A percentile compares a stretch with the other conserved stretches of the same genome.
phyloP scores from a whole-genome alignment of 108 stramenopile species.

The Nitzschia inconspicua region DNA sequence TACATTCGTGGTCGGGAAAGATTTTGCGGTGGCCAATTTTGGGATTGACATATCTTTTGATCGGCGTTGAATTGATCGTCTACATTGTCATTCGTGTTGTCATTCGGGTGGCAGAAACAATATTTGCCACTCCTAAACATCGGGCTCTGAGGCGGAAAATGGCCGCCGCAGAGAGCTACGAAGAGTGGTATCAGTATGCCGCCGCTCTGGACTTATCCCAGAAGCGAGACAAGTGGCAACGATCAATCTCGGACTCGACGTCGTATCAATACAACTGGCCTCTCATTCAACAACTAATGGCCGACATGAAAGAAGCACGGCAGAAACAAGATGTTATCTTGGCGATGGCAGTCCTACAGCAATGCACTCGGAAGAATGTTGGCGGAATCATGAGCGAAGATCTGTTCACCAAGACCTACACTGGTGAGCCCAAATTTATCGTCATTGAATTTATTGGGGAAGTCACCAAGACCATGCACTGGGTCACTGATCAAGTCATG shows the following conservation, averaged over 20 bases:
- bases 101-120: slow-evolving; percentile 54
- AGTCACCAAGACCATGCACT: slow-evolving; percentile 65
- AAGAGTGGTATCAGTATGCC: slow-evolving; percentile 72
- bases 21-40: slow-evolving; percentile 80
- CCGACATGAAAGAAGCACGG: slow-evolving; percentile 60
- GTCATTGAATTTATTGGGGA: slow-evolving; percentile 77
- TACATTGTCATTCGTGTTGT: slow-evolving; percentile 67
- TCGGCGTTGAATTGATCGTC: slow-evolving; percentile 64
- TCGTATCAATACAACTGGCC: slow-evolving; percentile 78
- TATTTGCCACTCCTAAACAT: slow-evolving; percentile 77
- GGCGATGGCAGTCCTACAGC: slow-evolving; percentile 77
- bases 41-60: slow-evolving; percentile 63
- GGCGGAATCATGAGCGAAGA: slow-evolving; percentile 90
- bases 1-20: slow-evolving; percentile 64
- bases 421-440: slow-evolving; percentile 76
- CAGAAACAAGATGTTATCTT: slow-evolving; percentile 40
- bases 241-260: slow-evolving; percentile 16
- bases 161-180: slow-evolving; percentile 50
- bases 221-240: slow-evolving; percentile 65
- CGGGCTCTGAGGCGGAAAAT: slow-evolving; percentile 48
- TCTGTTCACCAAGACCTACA: slow-evolving; percentile 76
- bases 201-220: slow-evolving; percentile 69
- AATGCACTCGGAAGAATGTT: slow-evolving; percentile 88
- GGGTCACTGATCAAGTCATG: slow-evolving; percentile 62
- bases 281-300: slow-evolving; percentile 65